Evolutionary conservation across 2,329 filamentous ascomycete species (phyloP).

Genomic region (Truncatella angustata): DNA sequence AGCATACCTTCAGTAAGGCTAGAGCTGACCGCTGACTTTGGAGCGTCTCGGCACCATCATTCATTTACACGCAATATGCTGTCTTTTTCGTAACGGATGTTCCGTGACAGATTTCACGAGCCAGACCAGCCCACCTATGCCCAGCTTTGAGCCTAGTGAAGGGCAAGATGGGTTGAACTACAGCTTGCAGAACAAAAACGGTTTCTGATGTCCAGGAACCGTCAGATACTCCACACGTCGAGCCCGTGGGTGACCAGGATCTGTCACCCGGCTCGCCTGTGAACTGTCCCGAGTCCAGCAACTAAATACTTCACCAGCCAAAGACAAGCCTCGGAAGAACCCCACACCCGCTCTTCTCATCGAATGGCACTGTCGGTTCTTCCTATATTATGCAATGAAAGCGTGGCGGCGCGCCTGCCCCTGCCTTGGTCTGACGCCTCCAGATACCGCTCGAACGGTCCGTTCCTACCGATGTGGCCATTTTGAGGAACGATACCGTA

Average conservation of each 20-base stretch:
- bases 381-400: not conserved
- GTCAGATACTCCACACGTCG: not conserved
- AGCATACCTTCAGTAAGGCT: too few species aligned
- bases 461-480: slow-evolving; percentile 39
- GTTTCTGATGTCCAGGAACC: too few species aligned
- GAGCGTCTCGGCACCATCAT: too few species aligned
- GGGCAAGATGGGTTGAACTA: too few species aligned
- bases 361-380: not conserved
- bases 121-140: too few species aligned
- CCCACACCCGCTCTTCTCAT: not conserved
- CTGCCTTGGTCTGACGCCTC: slow-evolving; percentile 12
- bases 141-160: too few species aligned
- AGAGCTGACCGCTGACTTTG: too few species aligned
- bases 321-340: not conserved
- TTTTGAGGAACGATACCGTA: slow-evolving; percentile 17
- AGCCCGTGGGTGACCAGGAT: not conserved
- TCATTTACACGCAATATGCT: too few species aligned
- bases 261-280: not conserved
- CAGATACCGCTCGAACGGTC: slow-evolving; percentile 36
- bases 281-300: not conserved
- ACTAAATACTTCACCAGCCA: not conserved
- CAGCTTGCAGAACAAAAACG: too few species aligned
- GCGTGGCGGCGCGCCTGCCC: slow-evolving; percentile 9
- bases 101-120: too few species aligned
- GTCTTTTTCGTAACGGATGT: too few species aligned